Evolutionary conservation across 495 filamentous ascomycete species (phyloP).

Genomic region (Sphaerosporella brunnea): DNA sequence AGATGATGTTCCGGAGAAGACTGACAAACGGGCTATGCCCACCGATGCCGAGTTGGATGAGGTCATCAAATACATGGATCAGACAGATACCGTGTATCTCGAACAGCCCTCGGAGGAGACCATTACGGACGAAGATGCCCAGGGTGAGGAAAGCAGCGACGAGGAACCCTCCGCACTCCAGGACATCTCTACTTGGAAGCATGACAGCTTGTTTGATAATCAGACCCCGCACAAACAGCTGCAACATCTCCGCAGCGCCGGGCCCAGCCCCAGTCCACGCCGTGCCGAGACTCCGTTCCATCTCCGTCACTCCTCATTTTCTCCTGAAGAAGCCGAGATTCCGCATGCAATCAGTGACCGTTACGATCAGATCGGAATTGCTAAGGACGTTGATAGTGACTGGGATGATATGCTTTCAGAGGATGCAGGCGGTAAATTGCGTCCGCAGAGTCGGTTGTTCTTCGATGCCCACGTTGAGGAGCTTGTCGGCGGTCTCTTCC

Average conservation of each 20-base stretch:
- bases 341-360: conserved; percentile 12
- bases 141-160: conserved; percentile 1
- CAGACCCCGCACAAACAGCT: conserved; percentile 16
- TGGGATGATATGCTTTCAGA: conserved; percentile 80
- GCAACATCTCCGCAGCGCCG: conserved; percentile 17
- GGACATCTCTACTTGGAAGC: conserved; percentile 8
- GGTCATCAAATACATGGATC: conserved; percentile 16
- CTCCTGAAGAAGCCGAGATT: conserved; percentile 12
- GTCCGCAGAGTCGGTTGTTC: conserved; percentile 45
- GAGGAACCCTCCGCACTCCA: background rate
- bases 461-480: conserved; percentile 79
- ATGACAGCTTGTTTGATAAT: conserved; percentile 14
- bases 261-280: conserved; percentile 18
- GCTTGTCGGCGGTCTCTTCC: conserved; percentile 60
- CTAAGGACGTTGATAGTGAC: conserved; percentile 39
- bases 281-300: conserved; percentile 6
- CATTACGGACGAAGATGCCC: conserved; percentile 9
- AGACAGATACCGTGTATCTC: conserved; percentile 11
- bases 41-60: conserved; percentile 25
- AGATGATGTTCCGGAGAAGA: conserved; percentile 13
- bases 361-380: conserved; percentile 14
- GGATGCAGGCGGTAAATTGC: conserved; percentile 63
- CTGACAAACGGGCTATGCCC: conserved; percentile 15
- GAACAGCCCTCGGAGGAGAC: conserved; percentile 5
- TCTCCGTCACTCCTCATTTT: conserved; percentile 21